A percentile compares a stretch with the other conserved stretches of the same genome.
Conservation (phyloP, 192 early-diverging fungal species). For the Chytriomyces sp. region DNA sequence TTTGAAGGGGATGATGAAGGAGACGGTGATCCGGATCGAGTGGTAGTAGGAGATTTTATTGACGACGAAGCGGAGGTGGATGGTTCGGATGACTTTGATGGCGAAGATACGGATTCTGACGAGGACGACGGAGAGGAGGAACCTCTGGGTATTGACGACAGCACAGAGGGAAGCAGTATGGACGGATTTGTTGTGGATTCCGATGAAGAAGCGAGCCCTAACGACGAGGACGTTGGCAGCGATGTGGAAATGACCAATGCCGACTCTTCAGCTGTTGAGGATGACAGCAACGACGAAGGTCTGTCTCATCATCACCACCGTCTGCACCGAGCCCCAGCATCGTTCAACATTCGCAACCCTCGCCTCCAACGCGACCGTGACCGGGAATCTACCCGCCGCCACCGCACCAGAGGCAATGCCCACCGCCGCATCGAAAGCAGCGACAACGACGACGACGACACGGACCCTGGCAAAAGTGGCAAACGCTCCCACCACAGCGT, state of each 20-base stretch:
- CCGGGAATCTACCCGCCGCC: background rate
- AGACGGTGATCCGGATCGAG: slow-evolving; percentile 19
- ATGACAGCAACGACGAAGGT: background rate
- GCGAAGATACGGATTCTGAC: background rate
- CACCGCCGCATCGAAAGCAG: background rate
- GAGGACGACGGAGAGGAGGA: background rate
- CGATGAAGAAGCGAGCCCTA: slow-evolving; percentile 9
- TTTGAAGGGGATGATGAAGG: slow-evolving; percentile 23
- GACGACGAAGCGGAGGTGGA: slow-evolving; percentile 18
- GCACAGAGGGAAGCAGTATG: background rate
- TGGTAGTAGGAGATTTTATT: background rate
- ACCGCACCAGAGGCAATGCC: background rate
- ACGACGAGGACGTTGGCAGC: background rate
- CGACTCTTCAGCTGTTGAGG: background rate
- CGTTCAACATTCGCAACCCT: background rate
- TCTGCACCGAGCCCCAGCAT: too few relatives aligned
- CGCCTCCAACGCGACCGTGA: background rate
- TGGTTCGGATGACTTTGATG: background rate
- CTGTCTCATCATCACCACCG: background rate
- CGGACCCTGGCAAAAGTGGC: slow-evolving; percentile 16
- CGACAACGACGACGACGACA: background rate
- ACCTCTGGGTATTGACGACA: slow-evolving; percentile 16
- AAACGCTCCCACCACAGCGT: slow-evolving; percentile 28
- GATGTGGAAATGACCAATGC: background rate
- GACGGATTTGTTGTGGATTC: slow-evolving; percentile 18